Conservation (phyloP, 1,139 yeast genomes). For the Scheffersomyces lignicola region DNA sequence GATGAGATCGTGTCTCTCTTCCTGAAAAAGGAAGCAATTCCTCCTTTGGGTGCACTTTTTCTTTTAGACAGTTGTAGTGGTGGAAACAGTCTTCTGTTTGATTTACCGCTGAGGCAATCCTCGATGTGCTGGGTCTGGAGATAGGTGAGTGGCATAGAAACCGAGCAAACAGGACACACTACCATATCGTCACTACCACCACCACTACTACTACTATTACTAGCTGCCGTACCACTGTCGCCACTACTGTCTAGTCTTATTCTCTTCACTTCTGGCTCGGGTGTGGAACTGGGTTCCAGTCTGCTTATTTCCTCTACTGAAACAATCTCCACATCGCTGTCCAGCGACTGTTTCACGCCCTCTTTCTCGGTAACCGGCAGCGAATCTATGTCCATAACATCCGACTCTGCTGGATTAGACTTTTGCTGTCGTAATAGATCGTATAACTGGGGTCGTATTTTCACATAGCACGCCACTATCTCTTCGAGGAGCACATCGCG, state of each 20-base stretch:
- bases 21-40: conserved; percentile 31
- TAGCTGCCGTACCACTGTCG: conserved; percentile 1
- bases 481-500: conserved; percentile 76
- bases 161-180: conserved; percentile 71
- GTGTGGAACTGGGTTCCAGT: not conserved
- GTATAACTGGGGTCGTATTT: conserved; percentile 41
- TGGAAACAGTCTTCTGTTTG: conserved; percentile 17
- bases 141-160: conserved; percentile 53
- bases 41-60: conserved; percentile 10
- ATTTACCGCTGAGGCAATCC: conserved; percentile 51
- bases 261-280: conserved; percentile 2
- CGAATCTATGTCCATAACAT: not conserved
- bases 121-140: conserved; percentile 73
- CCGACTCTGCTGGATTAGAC: conserved; percentile 1
- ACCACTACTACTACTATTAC: not conserved
- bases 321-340: conserved; percentile 6
- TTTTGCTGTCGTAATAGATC: conserved; percentile 17
- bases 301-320: conserved; percentile 6
- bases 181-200: conserved; percentile 29
- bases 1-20: conserved; percentile 1
- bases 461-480: conserved; percentile 55
- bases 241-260: not conserved
- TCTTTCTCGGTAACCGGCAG: not conserved
- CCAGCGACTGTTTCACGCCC: not conserved
- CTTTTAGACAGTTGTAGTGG: conserved; percentile 6